phyloP scores from a whole-genome alignment of 2,329 filamentous ascomycete genomes.

The Metarhizium guizhouense region DNA sequence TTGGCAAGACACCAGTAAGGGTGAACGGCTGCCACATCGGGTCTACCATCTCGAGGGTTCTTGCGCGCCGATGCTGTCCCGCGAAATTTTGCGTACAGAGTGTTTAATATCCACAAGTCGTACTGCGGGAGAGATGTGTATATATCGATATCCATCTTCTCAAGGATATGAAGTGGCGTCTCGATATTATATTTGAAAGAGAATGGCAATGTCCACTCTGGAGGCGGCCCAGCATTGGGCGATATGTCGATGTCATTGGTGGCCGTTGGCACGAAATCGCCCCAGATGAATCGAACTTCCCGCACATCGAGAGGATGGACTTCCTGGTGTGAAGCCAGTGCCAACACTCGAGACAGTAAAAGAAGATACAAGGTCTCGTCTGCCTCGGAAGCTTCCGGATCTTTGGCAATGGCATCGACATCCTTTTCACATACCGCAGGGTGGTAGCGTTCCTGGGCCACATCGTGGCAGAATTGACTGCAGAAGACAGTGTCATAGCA shows the following conservation, averaged over 20 bases:
- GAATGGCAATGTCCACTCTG: slow-evolving; percentile 64
- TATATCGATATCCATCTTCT: slow-evolving; percentile 78
- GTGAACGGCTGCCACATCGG: slow-evolving; percentile 88
- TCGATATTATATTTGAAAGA: slow-evolving; percentile 70
- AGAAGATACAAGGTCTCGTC: slow-evolving; percentile 55
- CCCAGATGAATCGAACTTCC: slow-evolving; percentile 61
- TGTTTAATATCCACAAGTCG: slow-evolving; percentile 82
- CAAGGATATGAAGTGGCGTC: slow-evolving; percentile 65
- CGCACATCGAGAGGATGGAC: slow-evolving; percentile 54
- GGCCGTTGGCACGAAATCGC: slow-evolving; percentile 49
- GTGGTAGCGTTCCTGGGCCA: slow-evolving; percentile 52
- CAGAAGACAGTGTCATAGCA: slow-evolving; percentile 62
- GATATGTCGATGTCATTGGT: slow-evolving; percentile 45
- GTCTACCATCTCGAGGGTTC: slow-evolving; percentile 65
- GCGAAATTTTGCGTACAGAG: slow-evolving; percentile 84
- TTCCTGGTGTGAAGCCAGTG: slow-evolving; percentile 53
- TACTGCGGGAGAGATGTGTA: slow-evolving; percentile 50
- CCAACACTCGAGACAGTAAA: slow-evolving; percentile 51
- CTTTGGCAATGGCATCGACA: slow-evolving; percentile 56
- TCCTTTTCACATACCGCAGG: slow-evolving; percentile 58
- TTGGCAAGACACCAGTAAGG: slow-evolving; percentile 95
- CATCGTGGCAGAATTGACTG: slow-evolving; percentile 46
- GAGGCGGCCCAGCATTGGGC: slow-evolving; percentile 45
- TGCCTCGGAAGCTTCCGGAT: slow-evolving; percentile 49
- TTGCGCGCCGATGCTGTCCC: slow-evolving; percentile 85